phyloP scores from a whole-genome alignment of 139 green algal genomes.

The Helicosporidium sp. region DNA sequence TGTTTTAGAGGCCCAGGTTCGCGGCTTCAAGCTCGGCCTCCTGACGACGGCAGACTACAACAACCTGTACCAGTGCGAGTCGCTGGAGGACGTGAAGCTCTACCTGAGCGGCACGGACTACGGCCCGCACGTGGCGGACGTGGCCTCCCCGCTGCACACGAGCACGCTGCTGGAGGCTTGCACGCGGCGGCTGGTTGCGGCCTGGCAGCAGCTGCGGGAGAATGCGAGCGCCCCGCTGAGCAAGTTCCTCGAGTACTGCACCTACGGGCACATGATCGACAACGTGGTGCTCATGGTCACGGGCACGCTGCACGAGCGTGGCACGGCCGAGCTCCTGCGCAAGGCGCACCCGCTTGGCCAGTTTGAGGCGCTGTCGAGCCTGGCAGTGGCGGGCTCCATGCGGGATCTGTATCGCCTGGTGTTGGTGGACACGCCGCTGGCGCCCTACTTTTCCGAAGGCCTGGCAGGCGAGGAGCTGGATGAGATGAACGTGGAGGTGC shows the following conservation, averaged over 20 bases:
- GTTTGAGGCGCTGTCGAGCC: conserved; percentile 87
- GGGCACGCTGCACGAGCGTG: conserved; percentile 84
- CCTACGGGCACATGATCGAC: conserved; percentile 99
- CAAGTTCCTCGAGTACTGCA: conserved; percentile 94
- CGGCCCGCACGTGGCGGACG: conserved; percentile 68
- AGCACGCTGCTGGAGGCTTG: conserved; percentile 83
- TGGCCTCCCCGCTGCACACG: conserved; percentile 73
- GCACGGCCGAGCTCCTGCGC: conserved; percentile 79
- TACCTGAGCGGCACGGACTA: conserved; percentile 89
- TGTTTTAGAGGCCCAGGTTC: conserved; percentile 75
- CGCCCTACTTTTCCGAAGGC: conserved; percentile 80
- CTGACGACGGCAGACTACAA: conserved; percentile 86
- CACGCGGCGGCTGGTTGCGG: conserved; percentile 92
- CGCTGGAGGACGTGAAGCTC: conserved; percentile 93
- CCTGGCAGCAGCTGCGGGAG: conserved; percentile 73
- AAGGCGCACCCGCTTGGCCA: conserved; percentile 96
- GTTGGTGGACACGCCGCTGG: conserved; percentile 87
- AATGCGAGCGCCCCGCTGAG: conserved; percentile 61
- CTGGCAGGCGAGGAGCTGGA: conserved; percentile 81
- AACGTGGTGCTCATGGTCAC: conserved; percentile 98
- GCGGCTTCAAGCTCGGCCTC: conserved; percentile 69
- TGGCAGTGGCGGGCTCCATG: conserved; percentile 90
- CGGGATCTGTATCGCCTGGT: conserved; percentile 90
- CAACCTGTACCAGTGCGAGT: conserved; percentile 92
- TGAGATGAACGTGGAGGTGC: conserved; percentile 95